phyloP scores from a whole-genome alignment of 2,329 filamentous ascomycete species.

The Colletotrichum shisoi region DNA sequence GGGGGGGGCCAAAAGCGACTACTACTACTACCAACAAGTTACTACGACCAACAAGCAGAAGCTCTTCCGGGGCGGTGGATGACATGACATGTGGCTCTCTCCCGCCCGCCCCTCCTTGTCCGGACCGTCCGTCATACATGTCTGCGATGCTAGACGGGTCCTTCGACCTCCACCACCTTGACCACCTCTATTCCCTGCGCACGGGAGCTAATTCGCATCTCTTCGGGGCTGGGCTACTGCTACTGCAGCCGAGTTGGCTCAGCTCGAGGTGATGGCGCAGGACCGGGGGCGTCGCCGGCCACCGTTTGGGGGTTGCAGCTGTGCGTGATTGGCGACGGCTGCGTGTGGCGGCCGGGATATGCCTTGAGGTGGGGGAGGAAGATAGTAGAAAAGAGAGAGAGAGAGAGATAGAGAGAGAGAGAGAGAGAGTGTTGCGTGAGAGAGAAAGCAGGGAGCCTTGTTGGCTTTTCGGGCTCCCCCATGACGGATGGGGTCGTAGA shows the following conservation, averaged over 20 bases:
- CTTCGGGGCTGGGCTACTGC: constrained; percentile 23
- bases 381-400: not conserved
- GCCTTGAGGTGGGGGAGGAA: not conserved
- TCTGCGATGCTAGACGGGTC: not conserved
- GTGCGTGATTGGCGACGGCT: constrained; percentile 17
- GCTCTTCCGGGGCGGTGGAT: not conserved
- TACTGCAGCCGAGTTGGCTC: constrained; percentile 29
- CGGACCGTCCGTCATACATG: not conserved
- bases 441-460: constrained; percentile 6
- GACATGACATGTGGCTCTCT: constrained; percentile 2
- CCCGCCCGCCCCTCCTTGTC: constrained; percentile 1
- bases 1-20: constrained; percentile 13
- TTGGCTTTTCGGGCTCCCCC: not conserved
- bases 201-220: not conserved
- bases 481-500: not conserved
- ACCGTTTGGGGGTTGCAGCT: constrained; percentile 7
- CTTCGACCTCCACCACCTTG: not conserved
- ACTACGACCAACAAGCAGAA: not conserved
- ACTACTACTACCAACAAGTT: constrained; percentile 10
- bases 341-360: constrained; percentile 27
- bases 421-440: not conserved
- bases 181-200: not conserved
- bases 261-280: constrained; percentile 37
- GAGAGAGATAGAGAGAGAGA: not conserved
- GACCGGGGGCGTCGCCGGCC: constrained; percentile 14